Base-by-base conservation (phyloP, 2,329 filamentous ascomycete genomes). In the Thielaviopsis euricoi region DNA sequence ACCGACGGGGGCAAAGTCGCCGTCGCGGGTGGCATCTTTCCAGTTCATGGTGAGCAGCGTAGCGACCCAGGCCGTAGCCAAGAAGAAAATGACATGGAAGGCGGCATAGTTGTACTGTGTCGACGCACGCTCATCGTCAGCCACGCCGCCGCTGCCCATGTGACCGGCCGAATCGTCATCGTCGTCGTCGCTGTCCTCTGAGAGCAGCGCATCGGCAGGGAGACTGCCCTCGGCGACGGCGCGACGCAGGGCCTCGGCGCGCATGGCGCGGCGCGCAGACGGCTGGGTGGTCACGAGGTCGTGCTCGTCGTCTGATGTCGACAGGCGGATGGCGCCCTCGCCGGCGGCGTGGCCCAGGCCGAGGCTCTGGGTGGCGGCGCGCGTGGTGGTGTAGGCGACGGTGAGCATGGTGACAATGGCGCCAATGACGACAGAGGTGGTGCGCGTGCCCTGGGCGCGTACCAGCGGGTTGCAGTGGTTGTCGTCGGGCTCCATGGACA, bases 31-130 rank as follows among this genome's bases (percentile, higher is more conserved):
- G 49, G 75, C 73, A 62, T 82, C 77, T 9, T 85, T 80, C 63
- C 86, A 81, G 65, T 87, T 86, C 74, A 90, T 86, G 12, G 76
- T 78, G 37, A 98, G 77, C 40, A 98, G 76, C 0, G 90, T 97
- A 1, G 89, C 89, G 4, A 97, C 89, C 93, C 93, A 98, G 50
- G 87, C 86, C 0, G 93, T 97, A 9, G 91, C 90, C 54, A 98
- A 76, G 76, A 97, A 87, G 79, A 98, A 98, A 65, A 98, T 97
- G 68, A 97, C 74, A 71, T 98, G 93, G 78, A 98, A 98, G 61
- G 95, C 79, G 6, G 87, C 80, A 71, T 98, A 98, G 72, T 87
- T 96, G 76, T 98, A 98, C 73, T 97, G 91, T 3, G 91, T 96
- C 60, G 82, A 83, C 60, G 80, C 79, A 65, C 88, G 83, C 74